phyloP scores from a whole-genome alignment of 2,329 filamentous ascomycete genomes.

The Cordyceps sp. region DNA sequence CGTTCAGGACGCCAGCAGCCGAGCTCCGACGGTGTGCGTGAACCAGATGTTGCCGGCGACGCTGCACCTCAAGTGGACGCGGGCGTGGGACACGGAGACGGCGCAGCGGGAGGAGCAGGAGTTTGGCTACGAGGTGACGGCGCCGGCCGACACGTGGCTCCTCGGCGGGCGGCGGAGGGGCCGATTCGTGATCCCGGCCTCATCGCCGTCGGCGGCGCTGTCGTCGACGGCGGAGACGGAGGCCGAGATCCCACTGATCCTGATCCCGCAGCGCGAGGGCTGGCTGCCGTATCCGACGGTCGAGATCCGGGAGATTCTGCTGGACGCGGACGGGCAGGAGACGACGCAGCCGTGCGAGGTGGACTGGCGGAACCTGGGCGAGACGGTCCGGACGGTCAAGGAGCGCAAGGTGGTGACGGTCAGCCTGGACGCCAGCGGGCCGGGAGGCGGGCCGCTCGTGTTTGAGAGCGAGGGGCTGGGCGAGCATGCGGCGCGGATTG shows the following conservation, averaged over 20 bases:
- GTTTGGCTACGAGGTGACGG: slow-evolving; percentile 71
- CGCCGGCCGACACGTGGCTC: slow-evolving; percentile 63
- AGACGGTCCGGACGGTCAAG: slow-evolving; percentile 58
- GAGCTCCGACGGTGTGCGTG: slow-evolving; percentile 31
- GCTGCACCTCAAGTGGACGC: slow-evolving; percentile 45
- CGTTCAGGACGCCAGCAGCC: too few relatives aligned
- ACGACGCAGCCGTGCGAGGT: slow-evolving; percentile 45
- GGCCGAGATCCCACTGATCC: slow-evolving; percentile 48
- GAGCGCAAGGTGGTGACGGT: slow-evolving; percentile 59
- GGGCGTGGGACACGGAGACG: slow-evolving; percentile 38
- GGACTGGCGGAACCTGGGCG: slow-evolving; percentile 62
- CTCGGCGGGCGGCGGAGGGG: slow-evolving; percentile 68
- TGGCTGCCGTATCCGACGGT: slow-evolving; percentile 62
- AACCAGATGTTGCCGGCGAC: slow-evolving; percentile 51
- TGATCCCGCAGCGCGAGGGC: slow-evolving; percentile 69
- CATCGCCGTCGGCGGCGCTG: slow-evolving; percentile 14
- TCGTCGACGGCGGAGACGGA: slow-evolving; percentile 32
- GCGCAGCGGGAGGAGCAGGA: slow-evolving; percentile 35
- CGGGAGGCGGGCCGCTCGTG: slow-evolving; percentile 48
- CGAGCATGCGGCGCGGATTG: slow-evolving; percentile 16
- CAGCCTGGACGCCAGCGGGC: slow-evolving; percentile 50
- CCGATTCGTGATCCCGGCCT: slow-evolving; percentile 47
- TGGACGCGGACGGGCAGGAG: slow-evolving; percentile 9
- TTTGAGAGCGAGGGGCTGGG: slow-evolving; percentile 37
- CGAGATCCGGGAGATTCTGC: slow-evolving; percentile 52